Percentiles rank a stretch among this genome's conserved stretches.
These are phyloP conservation scores for Phytopythium ostracodes DNA, from an alignment of 352 stramenopile species.

Conservation along the genomic window DNA sequence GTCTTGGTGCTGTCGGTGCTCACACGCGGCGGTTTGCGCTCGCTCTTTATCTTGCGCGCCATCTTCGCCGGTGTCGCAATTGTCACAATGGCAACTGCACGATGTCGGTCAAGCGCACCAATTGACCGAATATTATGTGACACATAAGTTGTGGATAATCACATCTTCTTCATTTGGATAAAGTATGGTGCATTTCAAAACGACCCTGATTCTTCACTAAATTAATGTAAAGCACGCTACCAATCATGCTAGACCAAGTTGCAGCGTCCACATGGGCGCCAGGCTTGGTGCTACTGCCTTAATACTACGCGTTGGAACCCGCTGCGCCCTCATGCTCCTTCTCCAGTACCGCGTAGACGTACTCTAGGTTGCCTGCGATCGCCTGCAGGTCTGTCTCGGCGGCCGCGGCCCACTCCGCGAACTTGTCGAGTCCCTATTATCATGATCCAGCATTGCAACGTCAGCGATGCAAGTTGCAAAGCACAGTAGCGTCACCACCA, in stretches of 20 bases:
- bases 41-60: conserved; percentile 13
- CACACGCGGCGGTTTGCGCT: neutral
- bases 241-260: neutral
- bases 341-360: conserved; percentile 62
- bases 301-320: conserved; percentile 9
- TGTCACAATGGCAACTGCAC: neutral
- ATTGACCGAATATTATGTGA: neutral
- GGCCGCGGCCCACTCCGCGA: conserved; percentile 46
- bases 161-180: neutral
- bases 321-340: conserved; percentile 29
- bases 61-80: conserved; percentile 3
- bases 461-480: conserved; percentile 2
- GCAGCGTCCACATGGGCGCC: neutral
- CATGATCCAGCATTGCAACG: neutral
- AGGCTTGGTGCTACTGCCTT: too few species aligned
- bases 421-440: conserved; percentile 39
- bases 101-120: neutral
- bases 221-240: neutral
- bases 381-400: conserved; percentile 45
- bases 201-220: neutral
- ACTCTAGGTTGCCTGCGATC: conserved; percentile 65
- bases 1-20: neutral
- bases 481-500: neutral
- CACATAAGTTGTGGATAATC: neutral
- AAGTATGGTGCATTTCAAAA: neutral